These are phyloP conservation scores for Stylonectria norvegica DNA, from an alignment of 2,329 filamentous ascomycete species.

Conservation along the genomic window DNA sequence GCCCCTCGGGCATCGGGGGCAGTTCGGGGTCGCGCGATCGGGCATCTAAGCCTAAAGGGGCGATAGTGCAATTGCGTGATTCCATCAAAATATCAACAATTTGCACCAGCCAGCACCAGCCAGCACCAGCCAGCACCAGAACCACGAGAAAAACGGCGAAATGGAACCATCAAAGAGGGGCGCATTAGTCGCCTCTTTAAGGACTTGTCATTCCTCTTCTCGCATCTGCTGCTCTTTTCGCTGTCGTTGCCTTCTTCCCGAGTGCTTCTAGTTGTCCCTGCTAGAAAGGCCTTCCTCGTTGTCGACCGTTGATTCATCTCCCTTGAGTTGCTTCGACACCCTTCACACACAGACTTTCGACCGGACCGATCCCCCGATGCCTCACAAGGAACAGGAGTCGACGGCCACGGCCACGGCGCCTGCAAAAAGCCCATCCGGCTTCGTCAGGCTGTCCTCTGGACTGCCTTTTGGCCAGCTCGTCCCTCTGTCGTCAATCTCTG, in stretches of 20 bases:
- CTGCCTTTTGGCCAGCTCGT: conserved; percentile 57
- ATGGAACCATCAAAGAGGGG: too few species aligned
- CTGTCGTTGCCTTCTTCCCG: conserved; percentile 6
- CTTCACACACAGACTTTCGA: background rate
- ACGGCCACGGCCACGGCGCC: conserved; percentile 29
- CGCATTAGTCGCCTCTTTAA: conserved; percentile 23
- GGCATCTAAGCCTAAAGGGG: conserved; percentile 30
- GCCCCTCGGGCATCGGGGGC: conserved; percentile 23
- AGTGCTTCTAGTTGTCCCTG: conserved; percentile 9
- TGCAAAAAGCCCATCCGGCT: conserved; percentile 24
- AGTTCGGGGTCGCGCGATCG: conserved; percentile 23
- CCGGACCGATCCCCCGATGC: conserved; percentile 20
- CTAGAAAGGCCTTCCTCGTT: conserved; percentile 15
- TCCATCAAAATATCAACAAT: conserved; percentile 37
- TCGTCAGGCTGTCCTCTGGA: conserved; percentile 47
- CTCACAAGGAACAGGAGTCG: conserved; percentile 38
- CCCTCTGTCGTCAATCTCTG: conserved; percentile 62
- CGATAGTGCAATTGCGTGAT: conserved; percentile 40
- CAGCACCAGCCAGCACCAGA: conserved; percentile 19
- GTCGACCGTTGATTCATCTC: conserved; percentile 2
- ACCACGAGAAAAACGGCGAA: conserved; percentile 14
- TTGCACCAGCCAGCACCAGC: too few species aligned
- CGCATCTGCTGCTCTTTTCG: conserved; percentile 6
- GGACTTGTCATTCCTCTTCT: conserved; percentile 10
- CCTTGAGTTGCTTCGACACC: background rate